Percentiles rank a stretch among this genome's conserved stretches.
phyloP scores from a whole-genome alignment of 2,329 filamentous ascomycete genomes.

The Blastomyces gilchristii region DNA sequence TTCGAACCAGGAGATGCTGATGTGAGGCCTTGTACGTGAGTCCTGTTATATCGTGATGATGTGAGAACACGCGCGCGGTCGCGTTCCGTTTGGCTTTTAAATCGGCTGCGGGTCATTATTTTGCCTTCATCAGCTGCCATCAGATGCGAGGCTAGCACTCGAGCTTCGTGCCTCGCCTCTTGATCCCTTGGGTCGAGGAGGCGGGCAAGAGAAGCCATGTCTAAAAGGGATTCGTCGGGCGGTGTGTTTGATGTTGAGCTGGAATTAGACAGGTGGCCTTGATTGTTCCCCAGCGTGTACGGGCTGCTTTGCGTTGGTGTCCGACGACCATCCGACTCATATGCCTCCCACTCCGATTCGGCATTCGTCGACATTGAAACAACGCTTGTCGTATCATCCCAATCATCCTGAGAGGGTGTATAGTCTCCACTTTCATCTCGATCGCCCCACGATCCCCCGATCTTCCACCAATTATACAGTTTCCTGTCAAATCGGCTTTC shows the following conservation, averaged over 20 bases:
- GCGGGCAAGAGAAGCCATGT: constrained; percentile 59
- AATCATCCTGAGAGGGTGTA: constrained; percentile 47
- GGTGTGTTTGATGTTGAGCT: constrained; percentile 40
- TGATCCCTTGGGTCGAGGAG: constrained; percentile 70
- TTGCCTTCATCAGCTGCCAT: constrained; percentile 44
- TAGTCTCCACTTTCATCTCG: constrained; percentile 75
- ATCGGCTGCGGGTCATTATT: constrained; percentile 74
- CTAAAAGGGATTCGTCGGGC: constrained; percentile 54
- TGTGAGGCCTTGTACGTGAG: constrained; percentile 18
- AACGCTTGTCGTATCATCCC: constrained; percentile 73
- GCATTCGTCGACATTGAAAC: constrained; percentile 48
- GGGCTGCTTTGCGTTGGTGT: constrained; percentile 65
- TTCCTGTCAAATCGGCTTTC: constrained; percentile 62
- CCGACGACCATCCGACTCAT: constrained; percentile 43
- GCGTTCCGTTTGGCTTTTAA: constrained; percentile 55
- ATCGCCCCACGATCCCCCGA: constrained; percentile 75
- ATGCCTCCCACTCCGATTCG: constrained; percentile 42
- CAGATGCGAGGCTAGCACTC: constrained; percentile 70
- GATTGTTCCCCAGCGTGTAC: constrained; percentile 21
- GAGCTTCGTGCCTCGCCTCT: constrained; percentile 71
- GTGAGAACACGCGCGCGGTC: constrained; percentile 61
- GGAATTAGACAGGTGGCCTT: constrained; percentile 17
- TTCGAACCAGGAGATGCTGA: constrained; percentile 11
- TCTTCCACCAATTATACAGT: constrained; percentile 76
- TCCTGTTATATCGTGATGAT: constrained; percentile 34